Evolutionary conservation across 208 protist species (phyloP).

Genomic region (Balamuthia mandrillaris): DNA sequence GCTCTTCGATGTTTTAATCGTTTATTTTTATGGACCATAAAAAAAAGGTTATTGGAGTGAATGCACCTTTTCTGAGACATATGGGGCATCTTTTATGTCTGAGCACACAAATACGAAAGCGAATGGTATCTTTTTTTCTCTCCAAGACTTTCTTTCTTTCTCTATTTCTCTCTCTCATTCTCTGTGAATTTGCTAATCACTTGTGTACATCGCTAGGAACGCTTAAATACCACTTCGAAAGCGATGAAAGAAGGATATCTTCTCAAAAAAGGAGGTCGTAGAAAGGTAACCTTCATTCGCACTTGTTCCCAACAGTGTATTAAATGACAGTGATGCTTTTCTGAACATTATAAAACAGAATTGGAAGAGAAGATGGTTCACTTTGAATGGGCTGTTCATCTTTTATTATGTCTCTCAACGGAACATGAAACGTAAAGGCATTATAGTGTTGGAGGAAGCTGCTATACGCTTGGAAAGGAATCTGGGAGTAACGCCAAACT

Average conservation of each 20-base stretch:
- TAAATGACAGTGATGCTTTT: not conserved
- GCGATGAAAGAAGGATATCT: slow-evolving; percentile 22
- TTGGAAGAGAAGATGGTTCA: slow-evolving; percentile 21
- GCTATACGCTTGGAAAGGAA: not conserved
- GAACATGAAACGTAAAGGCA: not conserved
- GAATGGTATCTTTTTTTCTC: too few relatives aligned
- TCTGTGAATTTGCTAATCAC: not conserved
- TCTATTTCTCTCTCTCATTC: not conserved
- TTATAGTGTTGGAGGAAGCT: slow-evolving; percentile 24
- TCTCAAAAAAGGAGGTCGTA: slow-evolving; percentile 1
- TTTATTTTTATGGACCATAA: too few relatives aligned
- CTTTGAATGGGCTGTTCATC: slow-evolving; percentile 9
- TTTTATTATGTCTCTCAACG: slow-evolving; percentile 10
- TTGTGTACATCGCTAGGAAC: not conserved
- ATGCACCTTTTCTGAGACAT: too few relatives aligned
- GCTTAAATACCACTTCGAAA: not conserved
- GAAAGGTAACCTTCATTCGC: not conserved
- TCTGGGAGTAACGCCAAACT: not conserved
- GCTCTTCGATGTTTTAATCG: too few relatives aligned
- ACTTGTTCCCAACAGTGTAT: not conserved
- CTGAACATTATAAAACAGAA: not conserved
- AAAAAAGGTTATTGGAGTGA: too few relatives aligned
- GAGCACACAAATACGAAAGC: too few relatives aligned
- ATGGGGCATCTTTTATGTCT: too few relatives aligned
- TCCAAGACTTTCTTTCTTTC: not conserved